Base-by-base conservation (phyloP, 305 asterid species). In the Salvia sclarea region DNA sequence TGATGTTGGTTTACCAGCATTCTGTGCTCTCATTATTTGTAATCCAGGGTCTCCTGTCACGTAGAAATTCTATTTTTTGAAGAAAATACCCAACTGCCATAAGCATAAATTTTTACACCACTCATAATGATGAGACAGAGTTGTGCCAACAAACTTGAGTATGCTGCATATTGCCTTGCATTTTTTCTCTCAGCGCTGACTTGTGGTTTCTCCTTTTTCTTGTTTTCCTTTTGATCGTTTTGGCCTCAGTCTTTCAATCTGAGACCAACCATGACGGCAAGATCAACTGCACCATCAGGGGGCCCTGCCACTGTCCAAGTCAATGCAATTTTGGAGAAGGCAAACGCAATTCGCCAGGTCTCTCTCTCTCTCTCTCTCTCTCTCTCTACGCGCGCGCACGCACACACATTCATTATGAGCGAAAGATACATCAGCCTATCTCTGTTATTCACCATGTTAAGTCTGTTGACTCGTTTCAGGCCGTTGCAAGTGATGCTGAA, bases 321-420 rank as follows among this genome's bases (percentile, higher is more conserved):
- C 72, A 84, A 79, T 69, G 96, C 91, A 30, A 86, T 93, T 77
- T 76, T 93, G 71, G 81, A 83, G 82, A 93, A 82, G 84, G 98
- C 98, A 21, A 85, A 81, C 47, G 90, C 96, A 13, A 87, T 93
- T 66, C 96, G 98, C 62, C 92, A 93, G 97, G 98, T 88, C 25
- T 24, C 48, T 55, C 44, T 40, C 74, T 54, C 77, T 66, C 76
- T 55, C 75, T 12, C 68, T 44, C 79, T 33, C 70, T 11, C 22
- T 7, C 61, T 14, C 56, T 13, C 52, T 11, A 28, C 33, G 5
- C 33, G 5, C 53, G 9, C 4, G 1, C 35, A 6, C 64, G 35
- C 64, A 9, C 13, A 31, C 28, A 35, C 20, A 1, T 0, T 5
- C 20, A n/a, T 24, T 61, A 71, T 16, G 20, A 38, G 31, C 16